Percentiles rank a stretch among this genome's conserved stretches.
These are phyloP conservation scores for Fusarium aywerte DNA, from an alignment of 2,329 filamentous ascomycete species.

Conservation along the genomic window DNA sequence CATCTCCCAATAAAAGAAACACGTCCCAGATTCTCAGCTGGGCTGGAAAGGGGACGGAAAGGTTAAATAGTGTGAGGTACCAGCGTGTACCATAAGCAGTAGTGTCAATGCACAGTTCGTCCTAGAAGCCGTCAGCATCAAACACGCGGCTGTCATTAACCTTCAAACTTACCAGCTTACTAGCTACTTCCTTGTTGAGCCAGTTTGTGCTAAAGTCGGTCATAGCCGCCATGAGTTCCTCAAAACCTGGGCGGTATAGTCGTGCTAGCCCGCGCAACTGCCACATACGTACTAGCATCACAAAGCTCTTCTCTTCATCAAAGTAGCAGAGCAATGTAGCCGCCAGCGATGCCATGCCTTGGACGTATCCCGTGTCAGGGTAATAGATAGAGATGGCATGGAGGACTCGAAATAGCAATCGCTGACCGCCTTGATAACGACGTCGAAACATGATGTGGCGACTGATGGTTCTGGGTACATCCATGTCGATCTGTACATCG, in stretches of 20 bases:
- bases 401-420: conserved; percentile 89
- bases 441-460: conserved; percentile 97
- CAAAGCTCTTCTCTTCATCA: conserved; percentile 92
- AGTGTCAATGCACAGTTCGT: conserved; percentile 80
- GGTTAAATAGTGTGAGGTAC: conserved; percentile 98
- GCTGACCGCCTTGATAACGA: conserved; percentile 90
- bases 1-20: conserved; percentile 85
- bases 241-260: conserved; percentile 86
- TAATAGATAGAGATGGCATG: conserved; percentile 93
- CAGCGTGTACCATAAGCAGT: conserved; percentile 96
- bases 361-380: conserved; percentile 91
- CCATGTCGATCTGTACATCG: conserved; percentile 96
- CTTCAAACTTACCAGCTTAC: conserved; percentile 74
- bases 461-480: conserved; percentile 94
- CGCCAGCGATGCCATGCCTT: conserved; percentile 95
- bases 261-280: conserved; percentile 85
- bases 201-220: conserved; percentile 86
- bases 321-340: conserved; percentile 96
- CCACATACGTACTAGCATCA: conserved; percentile 98
- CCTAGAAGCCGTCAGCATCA: conserved; percentile 56
- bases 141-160: background rate
- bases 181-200: conserved; percentile 83
- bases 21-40: conserved; percentile 98
- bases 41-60: conserved; percentile 92
- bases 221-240: conserved; percentile 85